Conservation (phyloP, 176 grass and related monocot genomes). For the Hsuehochloa calcarea region DNA sequence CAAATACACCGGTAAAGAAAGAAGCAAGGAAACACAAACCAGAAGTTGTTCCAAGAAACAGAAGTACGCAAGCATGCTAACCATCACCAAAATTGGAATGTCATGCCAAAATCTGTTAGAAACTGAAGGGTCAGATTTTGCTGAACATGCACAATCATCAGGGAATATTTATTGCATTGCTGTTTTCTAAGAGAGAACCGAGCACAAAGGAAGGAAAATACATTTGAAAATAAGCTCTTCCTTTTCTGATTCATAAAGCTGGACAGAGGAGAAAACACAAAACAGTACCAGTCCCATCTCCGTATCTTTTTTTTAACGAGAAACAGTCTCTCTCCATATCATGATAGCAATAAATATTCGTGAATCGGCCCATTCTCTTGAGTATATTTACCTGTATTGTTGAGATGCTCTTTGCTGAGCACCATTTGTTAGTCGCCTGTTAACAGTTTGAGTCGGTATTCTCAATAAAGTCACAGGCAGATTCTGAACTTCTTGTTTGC, state of each 20-base stretch:
- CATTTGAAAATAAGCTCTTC: not conserved
- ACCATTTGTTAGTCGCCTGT: conserved; percentile 54
- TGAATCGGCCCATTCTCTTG: not conserved
- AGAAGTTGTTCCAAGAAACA: conserved; percentile 99
- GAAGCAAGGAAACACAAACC: conserved; percentile 43
- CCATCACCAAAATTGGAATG: conserved; percentile 92
- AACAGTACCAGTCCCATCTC: not conserved
- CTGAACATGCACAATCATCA: not conserved
- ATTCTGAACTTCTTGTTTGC: conserved; percentile 88
- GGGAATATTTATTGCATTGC: conserved; percentile 2
- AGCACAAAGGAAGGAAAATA: not conserved
- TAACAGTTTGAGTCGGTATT: conserved; percentile 70
- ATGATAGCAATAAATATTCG: not conserved
- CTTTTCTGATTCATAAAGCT: not conserved
- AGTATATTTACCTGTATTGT: conserved; percentile 62
- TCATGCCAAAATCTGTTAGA: conserved; percentile 91
- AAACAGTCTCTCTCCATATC: not conserved
- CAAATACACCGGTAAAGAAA: conserved; percentile 22
- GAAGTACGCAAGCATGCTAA: conserved; percentile 99
- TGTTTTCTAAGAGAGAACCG: not conserved
- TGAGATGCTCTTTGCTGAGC: conserved; percentile 60
- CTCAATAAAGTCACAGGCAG: conserved; percentile 91
- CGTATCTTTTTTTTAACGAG: not conserved
- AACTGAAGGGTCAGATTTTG: conserved; percentile 36
- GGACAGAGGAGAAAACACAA: not conserved